Conservation (phyloP, 2,329 filamentous ascomycete genomes). For the Ophiosphaerella herpotricha region DNA sequence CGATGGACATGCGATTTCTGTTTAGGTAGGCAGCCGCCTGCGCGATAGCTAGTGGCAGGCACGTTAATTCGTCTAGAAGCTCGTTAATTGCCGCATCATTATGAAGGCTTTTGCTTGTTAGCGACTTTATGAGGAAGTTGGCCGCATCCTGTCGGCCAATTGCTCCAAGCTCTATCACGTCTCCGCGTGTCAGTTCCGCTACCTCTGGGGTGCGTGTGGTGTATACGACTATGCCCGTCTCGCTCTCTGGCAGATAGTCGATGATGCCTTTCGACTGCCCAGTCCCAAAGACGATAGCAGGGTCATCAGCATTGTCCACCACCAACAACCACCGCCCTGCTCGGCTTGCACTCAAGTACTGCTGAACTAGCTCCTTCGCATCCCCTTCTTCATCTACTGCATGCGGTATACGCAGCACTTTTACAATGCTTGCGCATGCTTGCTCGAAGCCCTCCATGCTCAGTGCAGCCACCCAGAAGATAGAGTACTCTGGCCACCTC, state of each 20-base stretch:
- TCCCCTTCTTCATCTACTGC: background rate
- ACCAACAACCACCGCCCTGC: conserved; percentile 17
- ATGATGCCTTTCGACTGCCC: conserved; percentile 8
- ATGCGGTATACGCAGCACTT: conserved; percentile 13
- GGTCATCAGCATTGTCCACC: conserved; percentile 13
- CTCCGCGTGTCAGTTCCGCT: conserved; percentile 10
- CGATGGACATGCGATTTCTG: conserved; percentile 21
- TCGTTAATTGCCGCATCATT: background rate
- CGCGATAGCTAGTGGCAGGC: conserved; percentile 29
- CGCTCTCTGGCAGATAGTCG: background rate
- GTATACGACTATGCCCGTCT: too few relatives aligned
- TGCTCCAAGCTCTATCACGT: conserved; percentile 14
- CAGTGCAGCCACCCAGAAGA: conserved; percentile 28
- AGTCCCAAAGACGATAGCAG: conserved; percentile 9
- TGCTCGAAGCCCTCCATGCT: conserved; percentile 29
- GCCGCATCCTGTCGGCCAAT: conserved; percentile 8
- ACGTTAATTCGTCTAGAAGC: conserved; percentile 36
- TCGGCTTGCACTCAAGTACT: conserved; percentile 17
- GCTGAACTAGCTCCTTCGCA: conserved; percentile 25
- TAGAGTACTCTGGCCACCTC: conserved; percentile 13
- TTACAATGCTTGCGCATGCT: conserved; percentile 9
- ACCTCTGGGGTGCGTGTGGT: conserved; percentile 5
- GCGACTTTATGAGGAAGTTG: conserved; percentile 13
- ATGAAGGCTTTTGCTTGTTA: conserved; percentile 6
- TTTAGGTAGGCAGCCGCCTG: conserved; percentile 16